These are phyloP conservation scores for Naganishia vaughanmartiniae DNA, from an alignment of 768 basidiomycete genomes.

Conservation along the genomic window DNA sequence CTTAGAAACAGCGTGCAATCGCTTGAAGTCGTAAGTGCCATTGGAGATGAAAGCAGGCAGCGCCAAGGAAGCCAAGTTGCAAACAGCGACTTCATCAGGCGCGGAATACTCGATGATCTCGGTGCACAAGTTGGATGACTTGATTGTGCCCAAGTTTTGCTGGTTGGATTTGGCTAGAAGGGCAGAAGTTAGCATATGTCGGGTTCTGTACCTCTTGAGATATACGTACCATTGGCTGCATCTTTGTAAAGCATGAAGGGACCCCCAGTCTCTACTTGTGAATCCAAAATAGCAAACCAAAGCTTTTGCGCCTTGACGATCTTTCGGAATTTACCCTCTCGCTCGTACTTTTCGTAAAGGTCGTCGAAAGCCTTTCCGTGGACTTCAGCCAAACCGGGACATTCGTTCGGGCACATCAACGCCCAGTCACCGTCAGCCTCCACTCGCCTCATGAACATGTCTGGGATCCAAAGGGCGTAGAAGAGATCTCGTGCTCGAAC, in stretches of 20 bases:
- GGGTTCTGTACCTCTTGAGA: not conserved
- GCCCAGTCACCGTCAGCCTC: conserved; percentile 88
- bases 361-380: conserved; percentile 82
- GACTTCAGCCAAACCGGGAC: conserved; percentile 81
- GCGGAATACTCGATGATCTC: conserved; percentile 98
- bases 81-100: conserved; percentile 95
- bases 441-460: conserved; percentile 98
- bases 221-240: conserved; percentile 73
- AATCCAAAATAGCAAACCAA: conserved; percentile 95
- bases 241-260: conserved; percentile 99
- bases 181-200: conserved; percentile 7
- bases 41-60: conserved; percentile 84
- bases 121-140: conserved; percentile 97
- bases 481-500: conserved; percentile 92
- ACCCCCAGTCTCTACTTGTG: conserved; percentile 97
- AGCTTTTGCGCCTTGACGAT: conserved; percentile 90
- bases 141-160: conserved; percentile 96
- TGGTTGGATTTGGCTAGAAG: conserved; percentile 89
- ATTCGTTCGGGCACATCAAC: conserved; percentile 96
- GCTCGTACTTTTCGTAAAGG: conserved; percentile 71
- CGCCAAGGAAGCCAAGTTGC: conserved; percentile 95
- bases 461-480: conserved; percentile 96
- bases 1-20: conserved; percentile 88
- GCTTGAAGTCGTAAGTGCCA: conserved; percentile 87
- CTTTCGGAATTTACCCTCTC: conserved; percentile 70